phyloP scores from a whole-genome alignment of 2,329 filamentous ascomycete genomes.

The Graphilbum fragrans region DNA sequence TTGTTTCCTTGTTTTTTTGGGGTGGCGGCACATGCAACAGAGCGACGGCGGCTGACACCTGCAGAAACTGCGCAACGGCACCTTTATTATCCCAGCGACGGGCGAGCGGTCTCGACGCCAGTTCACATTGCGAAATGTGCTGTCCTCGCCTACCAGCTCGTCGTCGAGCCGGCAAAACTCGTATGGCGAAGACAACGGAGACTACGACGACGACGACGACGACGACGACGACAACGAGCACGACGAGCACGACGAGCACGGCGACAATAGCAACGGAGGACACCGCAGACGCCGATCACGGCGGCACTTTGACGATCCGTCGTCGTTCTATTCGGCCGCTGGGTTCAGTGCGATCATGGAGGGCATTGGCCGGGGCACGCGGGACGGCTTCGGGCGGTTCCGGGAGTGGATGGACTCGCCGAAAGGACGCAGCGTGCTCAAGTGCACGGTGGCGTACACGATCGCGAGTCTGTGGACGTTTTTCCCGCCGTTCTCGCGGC shows the following conservation, averaged over 20 bases:
- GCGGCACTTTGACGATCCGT: conserved; percentile 16
- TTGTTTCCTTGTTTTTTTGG: background rate
- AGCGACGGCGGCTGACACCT: background rate
- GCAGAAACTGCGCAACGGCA: conserved; percentile 69
- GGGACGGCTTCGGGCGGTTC: conserved; percentile 17
- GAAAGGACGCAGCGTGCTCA: conserved; percentile 68
- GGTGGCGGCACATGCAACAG: background rate
- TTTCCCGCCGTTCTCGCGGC: conserved; percentile 55
- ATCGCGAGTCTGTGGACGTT: conserved; percentile 81
- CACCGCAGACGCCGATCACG: conserved; percentile 1
- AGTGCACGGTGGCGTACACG: conserved; percentile 83
- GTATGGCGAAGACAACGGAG: conserved; percentile 7
- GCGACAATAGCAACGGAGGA: conserved; percentile 3
- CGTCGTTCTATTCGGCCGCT: conserved; percentile 20
- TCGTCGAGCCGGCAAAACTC: conserved; percentile 15
- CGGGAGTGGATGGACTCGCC: conserved; percentile 57
- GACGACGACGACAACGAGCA: conserved; percentile 19
- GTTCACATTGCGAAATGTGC: conserved; percentile 54
- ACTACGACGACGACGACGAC: conserved; percentile 1
- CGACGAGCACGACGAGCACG: conserved; percentile 26
- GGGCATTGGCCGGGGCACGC: background rate
- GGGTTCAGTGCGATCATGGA: conserved; percentile 11
- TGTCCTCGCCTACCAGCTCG: conserved; percentile 10
- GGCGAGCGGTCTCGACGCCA: conserved; percentile 73
- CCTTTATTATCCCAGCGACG: conserved; percentile 75